These are phyloP conservation scores for Boletus edulis DNA, from an alignment of 768 basidiomycete genomes.

Conservation along the genomic window DNA sequence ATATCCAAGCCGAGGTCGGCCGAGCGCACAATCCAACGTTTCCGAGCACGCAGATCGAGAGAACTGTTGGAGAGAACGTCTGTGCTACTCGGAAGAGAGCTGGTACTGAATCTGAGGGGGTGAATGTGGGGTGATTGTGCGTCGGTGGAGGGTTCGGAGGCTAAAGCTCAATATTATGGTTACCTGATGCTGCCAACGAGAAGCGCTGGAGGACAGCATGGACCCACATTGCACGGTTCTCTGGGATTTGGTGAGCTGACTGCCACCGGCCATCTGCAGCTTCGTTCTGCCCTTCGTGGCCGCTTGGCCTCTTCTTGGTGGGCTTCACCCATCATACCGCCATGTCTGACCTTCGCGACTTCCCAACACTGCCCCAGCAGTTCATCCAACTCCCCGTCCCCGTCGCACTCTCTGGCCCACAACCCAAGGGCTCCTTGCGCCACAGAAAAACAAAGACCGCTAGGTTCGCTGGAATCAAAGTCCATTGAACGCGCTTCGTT, in stretches of 20 bases:
- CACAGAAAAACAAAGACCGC: conserved; percentile 37
- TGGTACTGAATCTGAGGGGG: not conserved
- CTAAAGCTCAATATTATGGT: no score
- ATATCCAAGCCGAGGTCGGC: conserved; percentile 21
- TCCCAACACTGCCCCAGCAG: conserved; percentile 7
- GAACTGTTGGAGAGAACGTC: no score
- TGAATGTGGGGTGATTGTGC: not conserved
- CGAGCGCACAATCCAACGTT: not conserved
- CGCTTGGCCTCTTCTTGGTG: not conserved
- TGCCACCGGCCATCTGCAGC: conserved; percentile 5
- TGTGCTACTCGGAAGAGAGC: not conserved
- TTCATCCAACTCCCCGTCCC: conserved; percentile 40
- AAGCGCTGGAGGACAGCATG: not conserved
- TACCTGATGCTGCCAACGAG: conserved; percentile 7
- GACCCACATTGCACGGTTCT: conserved; percentile 5
- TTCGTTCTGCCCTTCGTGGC: not conserved
- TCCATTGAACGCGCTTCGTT: conserved; percentile 51
- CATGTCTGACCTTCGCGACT: conserved; percentile 1
- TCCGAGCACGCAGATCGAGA: not conserved
- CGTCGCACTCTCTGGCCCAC: conserved; percentile 32
- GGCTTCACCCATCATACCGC: not conserved
- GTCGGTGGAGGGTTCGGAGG: conserved; percentile 6
- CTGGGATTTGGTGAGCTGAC: conserved; percentile 2
- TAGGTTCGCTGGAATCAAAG: conserved; percentile 37
- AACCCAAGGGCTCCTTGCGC: conserved; percentile 14